Evolutionary conservation across 805 yeast genomes (phyloP).

Genomic region (Myxozyma kluyveri): DNA sequence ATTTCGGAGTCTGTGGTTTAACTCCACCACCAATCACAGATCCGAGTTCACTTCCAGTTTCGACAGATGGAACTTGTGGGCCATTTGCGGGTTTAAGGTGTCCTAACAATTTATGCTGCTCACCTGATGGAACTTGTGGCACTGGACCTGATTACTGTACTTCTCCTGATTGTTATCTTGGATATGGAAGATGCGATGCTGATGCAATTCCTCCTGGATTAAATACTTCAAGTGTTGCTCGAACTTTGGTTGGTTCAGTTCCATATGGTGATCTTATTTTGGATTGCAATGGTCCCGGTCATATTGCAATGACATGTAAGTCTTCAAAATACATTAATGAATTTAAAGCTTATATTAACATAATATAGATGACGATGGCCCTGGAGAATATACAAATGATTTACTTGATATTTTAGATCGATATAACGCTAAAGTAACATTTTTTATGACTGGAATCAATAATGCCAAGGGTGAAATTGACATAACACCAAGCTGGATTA

Average conservation of each 20-base stretch:
- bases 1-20: no score
- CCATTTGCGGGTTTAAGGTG: conserved; percentile 11
- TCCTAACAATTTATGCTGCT: conserved; percentile 18
- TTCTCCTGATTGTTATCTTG: conserved; percentile 15
- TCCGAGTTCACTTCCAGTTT: neutral
- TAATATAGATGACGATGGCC: conserved; percentile 21
- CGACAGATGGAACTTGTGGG: conserved; percentile 18
- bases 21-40: neutral
- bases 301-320: conserved; percentile 22
- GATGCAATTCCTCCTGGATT: conserved; percentile 14
- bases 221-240: conserved; percentile 13
- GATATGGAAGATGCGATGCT: conserved; percentile 21
- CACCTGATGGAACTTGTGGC: conserved; percentile 22
- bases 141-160: conserved; percentile 8
- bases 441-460: conserved; percentile 24
- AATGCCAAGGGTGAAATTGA: conserved; percentile 23
- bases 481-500: conserved; percentile 12
- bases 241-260: conserved; percentile 12
- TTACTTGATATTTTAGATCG: conserved; percentile 12
- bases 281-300: conserved; percentile 17
- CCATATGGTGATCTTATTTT: conserved; percentile 17
- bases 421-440: conserved; percentile 18
- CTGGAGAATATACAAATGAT: conserved; percentile 17
- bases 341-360: neutral
- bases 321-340: neutral